phyloP scores from a whole-genome alignment of 1,284 basidiomycete species.

The Leccinum fallax region DNA sequence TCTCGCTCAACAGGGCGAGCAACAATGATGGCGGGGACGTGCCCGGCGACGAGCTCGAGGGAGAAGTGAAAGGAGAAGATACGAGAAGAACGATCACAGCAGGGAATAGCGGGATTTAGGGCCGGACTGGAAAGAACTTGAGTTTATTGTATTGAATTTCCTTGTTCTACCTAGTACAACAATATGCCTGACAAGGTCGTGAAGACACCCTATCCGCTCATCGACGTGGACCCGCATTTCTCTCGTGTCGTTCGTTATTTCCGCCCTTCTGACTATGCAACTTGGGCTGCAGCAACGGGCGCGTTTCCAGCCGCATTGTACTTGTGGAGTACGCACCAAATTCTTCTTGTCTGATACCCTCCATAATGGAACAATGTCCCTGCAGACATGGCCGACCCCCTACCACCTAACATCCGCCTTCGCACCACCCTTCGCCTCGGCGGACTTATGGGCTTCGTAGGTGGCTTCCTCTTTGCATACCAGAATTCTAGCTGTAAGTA shows the following conservation, averaged over 20 bases:
- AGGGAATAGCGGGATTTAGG: conserved; percentile 31
- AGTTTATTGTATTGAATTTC: not conserved
- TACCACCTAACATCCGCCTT: conserved; percentile 36
- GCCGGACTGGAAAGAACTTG: conserved; percentile 27
- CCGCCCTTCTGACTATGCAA: conserved; percentile 84
- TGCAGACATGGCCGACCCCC: conserved; percentile 50
- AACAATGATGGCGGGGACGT: not conserved
- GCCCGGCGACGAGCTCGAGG: conserved; percentile 13
- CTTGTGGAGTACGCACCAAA: conserved; percentile 61
- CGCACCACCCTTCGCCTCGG: conserved; percentile 36
- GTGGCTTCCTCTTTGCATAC: conserved; percentile 94
- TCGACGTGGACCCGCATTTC: conserved; percentile 93
- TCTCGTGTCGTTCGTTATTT: conserved; percentile 89
- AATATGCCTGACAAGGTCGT: conserved; percentile 74
- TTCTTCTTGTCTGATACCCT: conserved; percentile 3
- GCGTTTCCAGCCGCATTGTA: conserved; percentile 79
- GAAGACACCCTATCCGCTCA: conserved; percentile 77
- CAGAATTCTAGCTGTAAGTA: conserved; percentile 83
- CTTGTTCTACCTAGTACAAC: conserved; percentile 10
- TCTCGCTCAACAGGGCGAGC: conserved; percentile 10
- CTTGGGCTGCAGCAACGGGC: conserved; percentile 82
- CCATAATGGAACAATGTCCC: conserved; percentile 17
- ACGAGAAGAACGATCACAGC: conserved; percentile 16
- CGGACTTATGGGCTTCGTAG: conserved; percentile 68
- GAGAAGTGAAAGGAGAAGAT: conserved; percentile 20